Conservation (phyloP, 768 basidiomycete genomes). For the Tricholomella constricta region DNA sequence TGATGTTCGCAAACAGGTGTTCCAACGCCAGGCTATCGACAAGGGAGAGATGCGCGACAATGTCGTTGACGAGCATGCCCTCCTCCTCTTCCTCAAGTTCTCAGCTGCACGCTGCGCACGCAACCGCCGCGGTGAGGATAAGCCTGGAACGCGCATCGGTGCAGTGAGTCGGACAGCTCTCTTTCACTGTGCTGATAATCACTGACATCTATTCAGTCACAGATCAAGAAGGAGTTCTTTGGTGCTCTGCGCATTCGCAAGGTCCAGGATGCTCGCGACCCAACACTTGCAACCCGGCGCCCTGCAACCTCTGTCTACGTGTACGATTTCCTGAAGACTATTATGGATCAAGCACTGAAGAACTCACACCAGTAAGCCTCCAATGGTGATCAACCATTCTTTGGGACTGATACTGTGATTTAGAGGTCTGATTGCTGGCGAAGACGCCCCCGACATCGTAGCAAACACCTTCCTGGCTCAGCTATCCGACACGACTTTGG, state of each 20-base stretch:
- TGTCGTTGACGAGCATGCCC: slow-evolving; percentile 30
- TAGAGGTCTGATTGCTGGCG: slow-evolving; percentile 22
- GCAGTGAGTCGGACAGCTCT: slow-evolving; percentile 21
- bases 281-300: slow-evolving; percentile 12
- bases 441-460: slow-evolving; percentile 32
- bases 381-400: background rate
- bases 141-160: slow-evolving; percentile 28
- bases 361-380: slow-evolving; percentile 5
- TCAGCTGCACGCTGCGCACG: slow-evolving; percentile 23
- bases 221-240: slow-evolving; percentile 33
- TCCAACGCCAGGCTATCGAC: background rate
- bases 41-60: slow-evolving; percentile 20
- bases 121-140: slow-evolving; percentile 17
- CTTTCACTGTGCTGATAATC: background rate
- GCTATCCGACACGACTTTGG: slow-evolving; percentile 25
- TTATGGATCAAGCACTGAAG: slow-evolving; percentile 27
- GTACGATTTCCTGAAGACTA: slow-evolving; percentile 24
- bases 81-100: slow-evolving; percentile 27
- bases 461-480: slow-evolving; percentile 31
- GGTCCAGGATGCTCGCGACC: slow-evolving; percentile 26
- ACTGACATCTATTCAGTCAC: slow-evolving; percentile 23
- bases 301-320: slow-evolving; percentile 24
- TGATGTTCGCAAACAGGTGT: background rate
- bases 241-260: slow-evolving; percentile 29
- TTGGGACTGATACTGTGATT: too few relatives aligned